Base-by-base conservation (phyloP, 352 stramenopile genomes). In the Thraustotheca clavata region DNA sequence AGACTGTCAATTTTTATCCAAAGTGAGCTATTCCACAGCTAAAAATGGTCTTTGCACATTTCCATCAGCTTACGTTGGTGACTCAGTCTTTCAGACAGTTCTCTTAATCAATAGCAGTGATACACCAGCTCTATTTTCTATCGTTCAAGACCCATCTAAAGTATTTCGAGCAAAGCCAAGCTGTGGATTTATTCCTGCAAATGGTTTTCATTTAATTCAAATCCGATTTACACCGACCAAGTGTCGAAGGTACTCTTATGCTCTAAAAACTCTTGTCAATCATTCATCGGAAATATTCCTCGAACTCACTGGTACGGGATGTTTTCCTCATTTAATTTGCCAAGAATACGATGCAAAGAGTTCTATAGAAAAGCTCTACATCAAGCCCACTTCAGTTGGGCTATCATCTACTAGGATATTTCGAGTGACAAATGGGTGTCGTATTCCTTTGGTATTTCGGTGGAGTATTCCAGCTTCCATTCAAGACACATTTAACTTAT, bases 81-180 rank as follows among this genome's bases (percentile, higher is more conserved):
- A 97, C 62, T 76, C 71, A 24, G 83, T 95, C 6, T 97, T 95
- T 55, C 85, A 97, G 67, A 97, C 86, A 3, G 70, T 96, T 29
- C 67, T 84, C 32, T 69, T 98, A 6, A 73, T 87, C 9, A 98
- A 97, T 70, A 66, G 73, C 1, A 88, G 88, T 41, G 89, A 97
- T 60, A 95, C 90, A 0, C 91, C 91, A 2, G 86, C 85, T 14
- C 57, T 94, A 9, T 98, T 97, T 72, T 34, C 52, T 0, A 91
- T 97, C 69, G 67, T 78, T 5, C 34, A 71, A 26, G 88, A 96
- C 66, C 68, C 75, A 22, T 71, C 70, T 32, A 60, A 74, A 32
- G 60, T 80, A 0, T 97, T 96, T 55, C 62, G 40, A 20, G 92
- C 89, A 55, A 89, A 92, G 26, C 86, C 83, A 2, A 54, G 39